Evolutionary conservation across 2,329 filamentous ascomycete species (phyloP).

Genomic region (Colletotrichum tofieldiae): DNA sequence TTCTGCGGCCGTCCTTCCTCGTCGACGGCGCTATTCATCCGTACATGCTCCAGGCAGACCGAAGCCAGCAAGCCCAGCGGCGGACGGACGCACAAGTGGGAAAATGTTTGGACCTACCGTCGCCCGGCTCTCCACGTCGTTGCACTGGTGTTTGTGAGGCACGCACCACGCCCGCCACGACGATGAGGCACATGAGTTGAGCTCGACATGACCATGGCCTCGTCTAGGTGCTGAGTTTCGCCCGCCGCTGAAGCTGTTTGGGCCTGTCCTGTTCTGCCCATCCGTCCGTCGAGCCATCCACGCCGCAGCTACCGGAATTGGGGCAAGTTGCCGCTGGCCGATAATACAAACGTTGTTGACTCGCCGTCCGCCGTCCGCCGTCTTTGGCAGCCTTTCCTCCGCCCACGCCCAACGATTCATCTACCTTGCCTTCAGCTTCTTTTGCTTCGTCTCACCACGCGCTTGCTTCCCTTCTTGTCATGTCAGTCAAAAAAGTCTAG

Average conservation of each 20-base stretch:
- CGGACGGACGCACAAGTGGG: constrained; percentile 14
- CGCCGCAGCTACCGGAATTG: constrained; percentile 31
- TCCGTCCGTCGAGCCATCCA: constrained; percentile 9
- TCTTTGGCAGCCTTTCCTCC: constrained; percentile 23
- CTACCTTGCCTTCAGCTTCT: constrained; percentile 3
- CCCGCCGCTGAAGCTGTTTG: constrained; percentile 28
- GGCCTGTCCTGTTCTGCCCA: constrained; percentile 1
- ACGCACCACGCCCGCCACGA: constrained; percentile 27
- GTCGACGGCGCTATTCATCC: constrained; percentile 19
- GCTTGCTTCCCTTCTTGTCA: constrained; percentile 19
- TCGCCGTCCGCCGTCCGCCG: constrained; percentile 34
- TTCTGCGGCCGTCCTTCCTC: constrained; percentile 24
- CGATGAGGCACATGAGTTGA: constrained; percentile 7
- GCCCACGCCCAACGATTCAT: constrained; percentile 7
- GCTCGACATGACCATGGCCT: constrained; percentile 2
- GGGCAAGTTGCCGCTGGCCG: constrained; percentile 25
- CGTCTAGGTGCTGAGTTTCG: constrained; percentile 18
- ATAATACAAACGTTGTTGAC: constrained; percentile 27
- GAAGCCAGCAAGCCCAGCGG: constrained; percentile 6
- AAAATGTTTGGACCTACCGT: constrained; percentile 17
- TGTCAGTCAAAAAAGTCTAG: constrained; percentile 25
- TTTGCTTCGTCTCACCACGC: constrained; percentile 14
- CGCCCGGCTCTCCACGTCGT: constrained; percentile 6
- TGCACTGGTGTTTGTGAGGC: constrained; percentile 10
- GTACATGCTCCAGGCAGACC: background rate